Conservation (phyloP, 768 basidiomycete genomes). For the Rhizopogon sp. region DNA sequence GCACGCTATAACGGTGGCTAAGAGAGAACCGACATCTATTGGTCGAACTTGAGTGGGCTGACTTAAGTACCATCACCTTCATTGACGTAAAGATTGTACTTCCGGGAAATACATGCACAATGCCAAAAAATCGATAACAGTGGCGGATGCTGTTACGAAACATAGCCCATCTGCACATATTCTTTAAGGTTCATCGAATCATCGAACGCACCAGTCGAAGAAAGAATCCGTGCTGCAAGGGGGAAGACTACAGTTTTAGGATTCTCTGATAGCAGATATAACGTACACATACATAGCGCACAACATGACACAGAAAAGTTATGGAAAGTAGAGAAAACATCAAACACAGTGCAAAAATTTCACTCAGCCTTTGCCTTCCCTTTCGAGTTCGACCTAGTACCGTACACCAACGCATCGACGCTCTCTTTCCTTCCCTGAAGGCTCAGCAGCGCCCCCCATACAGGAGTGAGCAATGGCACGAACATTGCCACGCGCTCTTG, state of each 20-base stretch:
- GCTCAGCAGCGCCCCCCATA: constrained; percentile 37
- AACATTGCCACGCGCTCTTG: constrained; percentile 82
- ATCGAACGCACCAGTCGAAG: too few species aligned
- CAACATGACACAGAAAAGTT: neutral
- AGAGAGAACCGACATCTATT: too few species aligned
- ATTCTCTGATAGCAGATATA: neutral
- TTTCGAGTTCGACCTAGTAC: constrained; percentile 16
- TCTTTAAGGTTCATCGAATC: too few species aligned
- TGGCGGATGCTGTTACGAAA: too few species aligned
- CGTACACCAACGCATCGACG: constrained; percentile 41
- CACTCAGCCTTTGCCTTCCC: constrained; percentile 17
- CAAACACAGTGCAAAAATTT: neutral
- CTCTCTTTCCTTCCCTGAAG: constrained; percentile 31
- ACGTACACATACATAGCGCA: neutral
- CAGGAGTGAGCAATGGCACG: constrained; percentile 39
- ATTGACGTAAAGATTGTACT: too few species aligned
- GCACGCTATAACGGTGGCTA: too few species aligned
- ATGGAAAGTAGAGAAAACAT: neutral
- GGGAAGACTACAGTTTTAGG: neutral
- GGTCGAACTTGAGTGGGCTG: too few species aligned
- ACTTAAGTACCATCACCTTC: too few species aligned
- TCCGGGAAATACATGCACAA: too few species aligned
- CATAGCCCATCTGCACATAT: too few species aligned
- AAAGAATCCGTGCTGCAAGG: too few species aligned
- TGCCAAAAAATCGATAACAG: too few species aligned